phyloP scores from a whole-genome alignment of 306 rosid genomes.

The Rubus parviflorus region DNA sequence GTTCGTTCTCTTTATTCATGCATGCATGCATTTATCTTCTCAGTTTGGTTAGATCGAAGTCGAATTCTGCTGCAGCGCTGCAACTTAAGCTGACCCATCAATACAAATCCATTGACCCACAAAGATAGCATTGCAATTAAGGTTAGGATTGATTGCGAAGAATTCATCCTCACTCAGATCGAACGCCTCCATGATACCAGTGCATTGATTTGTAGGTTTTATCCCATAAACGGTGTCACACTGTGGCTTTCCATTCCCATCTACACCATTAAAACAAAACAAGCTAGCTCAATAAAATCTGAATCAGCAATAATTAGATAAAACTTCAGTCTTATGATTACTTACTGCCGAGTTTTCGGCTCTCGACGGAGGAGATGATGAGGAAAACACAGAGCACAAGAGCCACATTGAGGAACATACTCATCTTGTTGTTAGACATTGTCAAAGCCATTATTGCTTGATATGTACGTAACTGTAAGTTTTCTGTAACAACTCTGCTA shows the following conservation, averaged over 20 bases:
- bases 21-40: no score
- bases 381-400: neutral
- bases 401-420: neutral
- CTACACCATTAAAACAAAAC: neutral
- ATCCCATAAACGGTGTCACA: conserved; percentile 3
- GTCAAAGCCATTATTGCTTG: neutral
- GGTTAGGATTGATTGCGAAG: neutral
- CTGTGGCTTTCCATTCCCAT: neutral
- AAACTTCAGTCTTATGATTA: neutral
- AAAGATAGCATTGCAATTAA: conserved; percentile 1
- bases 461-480: no score
- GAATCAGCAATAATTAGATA: no score
- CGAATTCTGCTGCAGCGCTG: neutral
- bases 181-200: neutral
- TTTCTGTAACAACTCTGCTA: no score
- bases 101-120: neutral
- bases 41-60: no score
- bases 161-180: neutral
- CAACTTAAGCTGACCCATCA: conserved; percentile 1
- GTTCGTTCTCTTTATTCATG: no score
- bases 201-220: conserved; percentile 6
- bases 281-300: no score
- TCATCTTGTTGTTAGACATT: neutral
- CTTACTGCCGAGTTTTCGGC: neutral
- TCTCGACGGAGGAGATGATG: neutral